Percentiles rank a stretch among this genome's conserved stretches.
Evolutionary conservation across 2,329 filamentous ascomycete genomes (phyloP).

Genomic region (Simplicillium aogashimaense): DNA sequence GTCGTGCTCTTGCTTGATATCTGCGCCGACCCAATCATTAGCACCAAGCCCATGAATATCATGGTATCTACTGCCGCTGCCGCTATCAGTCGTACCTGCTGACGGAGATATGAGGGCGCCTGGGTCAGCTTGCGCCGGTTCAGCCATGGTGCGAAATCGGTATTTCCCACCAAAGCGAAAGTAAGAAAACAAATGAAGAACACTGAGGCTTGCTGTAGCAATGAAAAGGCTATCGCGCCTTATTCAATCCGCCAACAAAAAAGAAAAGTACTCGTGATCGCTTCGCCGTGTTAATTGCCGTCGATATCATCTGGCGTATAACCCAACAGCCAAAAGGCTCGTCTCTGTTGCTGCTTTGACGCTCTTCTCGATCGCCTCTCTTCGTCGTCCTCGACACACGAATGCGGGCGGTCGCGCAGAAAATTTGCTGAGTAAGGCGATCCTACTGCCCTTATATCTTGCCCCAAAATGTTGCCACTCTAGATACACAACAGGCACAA

Average conservation of each 20-base stretch:
- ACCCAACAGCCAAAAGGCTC: too few relatives aligned
- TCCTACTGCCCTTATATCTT: slow-evolving; percentile 28
- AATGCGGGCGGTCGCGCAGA: slow-evolving; percentile 23
- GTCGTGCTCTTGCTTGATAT: slow-evolving; percentile 28
- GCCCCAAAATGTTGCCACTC: slow-evolving; percentile 23
- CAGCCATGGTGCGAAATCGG: slow-evolving; percentile 26
- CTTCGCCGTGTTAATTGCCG: neutral
- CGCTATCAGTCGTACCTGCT: slow-evolving; percentile 19
- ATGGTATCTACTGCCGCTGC: too few relatives aligned
- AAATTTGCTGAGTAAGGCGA: slow-evolving; percentile 30
- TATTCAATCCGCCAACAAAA: neutral
- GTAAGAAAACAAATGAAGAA: slow-evolving; percentile 7
- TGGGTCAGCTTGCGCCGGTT: slow-evolving; percentile 26
- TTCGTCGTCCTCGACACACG: neutral
- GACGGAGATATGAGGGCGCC: slow-evolving; percentile 20
- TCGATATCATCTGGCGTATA: neutral
- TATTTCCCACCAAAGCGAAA: slow-evolving; percentile 3
- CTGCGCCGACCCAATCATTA: slow-evolving; percentile 16
- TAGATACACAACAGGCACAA: slow-evolving; percentile 29
- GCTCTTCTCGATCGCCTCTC: too few relatives aligned
- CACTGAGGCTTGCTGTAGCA: too few relatives aligned
- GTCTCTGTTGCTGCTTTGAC: too few relatives aligned
- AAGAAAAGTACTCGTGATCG: neutral
- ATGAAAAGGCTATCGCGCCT: too few relatives aligned
- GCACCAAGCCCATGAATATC: slow-evolving; percentile 5